These are phyloP conservation scores for Apophysomyces trapeziformis DNA, from an alignment of 371 early-diverging fungal genomes.

Conservation along the genomic window DNA sequence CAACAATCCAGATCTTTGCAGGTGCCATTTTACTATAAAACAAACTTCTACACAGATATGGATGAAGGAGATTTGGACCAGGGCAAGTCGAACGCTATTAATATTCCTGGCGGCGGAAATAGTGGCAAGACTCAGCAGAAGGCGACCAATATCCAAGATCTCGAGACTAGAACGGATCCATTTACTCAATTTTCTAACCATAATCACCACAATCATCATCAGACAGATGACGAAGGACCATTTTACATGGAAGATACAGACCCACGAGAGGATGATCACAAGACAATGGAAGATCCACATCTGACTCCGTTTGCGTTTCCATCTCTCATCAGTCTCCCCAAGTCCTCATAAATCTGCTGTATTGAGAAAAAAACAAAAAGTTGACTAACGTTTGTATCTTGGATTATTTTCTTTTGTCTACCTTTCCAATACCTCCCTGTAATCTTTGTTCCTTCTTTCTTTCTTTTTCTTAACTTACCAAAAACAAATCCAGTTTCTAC, in stretches of 20 bases:
- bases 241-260: slow-evolving; percentile 49
- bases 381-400: slow-evolving; percentile 5
- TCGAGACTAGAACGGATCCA: slow-evolving; percentile 27
- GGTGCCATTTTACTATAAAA: slow-evolving; percentile 5
- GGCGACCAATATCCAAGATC: slow-evolving; percentile 1
- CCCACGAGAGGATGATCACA: slow-evolving; percentile 13
- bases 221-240: slow-evolving; percentile 38
- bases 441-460: no score
- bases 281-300: slow-evolving; percentile 17
- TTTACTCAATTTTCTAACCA: slow-evolving; percentile 19
- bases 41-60: background rate
- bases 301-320: slow-evolving; percentile 29
- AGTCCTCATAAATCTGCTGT: slow-evolving; percentile 18
- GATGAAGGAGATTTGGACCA: slow-evolving; percentile 15
- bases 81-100: slow-evolving; percentile 20
- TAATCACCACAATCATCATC: slow-evolving; percentile 29
- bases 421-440: background rate
- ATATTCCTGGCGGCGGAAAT: slow-evolving; percentile 24
- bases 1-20: background rate
- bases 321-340: slow-evolving; percentile 24
- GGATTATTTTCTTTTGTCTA: background rate
- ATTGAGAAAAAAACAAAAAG: slow-evolving; percentile 8
- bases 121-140: slow-evolving; percentile 7
- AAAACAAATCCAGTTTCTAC: no score
- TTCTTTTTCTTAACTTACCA: no score